phyloP scores from a whole-genome alignment of 768 basidiomycete genomes.

The Lactarius sanguifluus region DNA sequence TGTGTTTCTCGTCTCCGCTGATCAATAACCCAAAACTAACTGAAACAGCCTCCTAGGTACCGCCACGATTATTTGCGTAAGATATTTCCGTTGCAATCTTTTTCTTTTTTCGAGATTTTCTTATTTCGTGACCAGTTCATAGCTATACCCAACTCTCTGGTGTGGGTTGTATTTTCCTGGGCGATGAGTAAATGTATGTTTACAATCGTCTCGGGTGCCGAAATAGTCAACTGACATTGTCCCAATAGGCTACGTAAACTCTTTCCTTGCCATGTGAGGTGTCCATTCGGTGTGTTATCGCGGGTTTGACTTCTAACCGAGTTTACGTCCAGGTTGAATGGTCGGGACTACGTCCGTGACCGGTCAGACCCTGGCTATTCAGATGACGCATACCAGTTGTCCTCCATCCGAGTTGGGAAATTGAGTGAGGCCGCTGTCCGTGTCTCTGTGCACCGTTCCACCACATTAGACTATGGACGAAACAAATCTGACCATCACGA shows the following conservation, averaged over 20 bases:
- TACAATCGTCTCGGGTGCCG: not conserved
- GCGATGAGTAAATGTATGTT: slow-evolving; percentile 50
- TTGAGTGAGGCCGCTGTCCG: not conserved
- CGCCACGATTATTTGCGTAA: slow-evolving; percentile 26
- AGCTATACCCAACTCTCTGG: slow-evolving; percentile 45
- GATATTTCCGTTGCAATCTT: not conserved
- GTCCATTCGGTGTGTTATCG: too few relatives aligned
- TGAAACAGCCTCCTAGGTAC: slow-evolving; percentile 28
- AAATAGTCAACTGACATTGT: slow-evolving; percentile 3
- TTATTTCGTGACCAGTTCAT: slow-evolving; percentile 23
- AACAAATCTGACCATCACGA: not conserved
- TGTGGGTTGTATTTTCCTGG: slow-evolving; percentile 54
- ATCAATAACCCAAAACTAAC: not conserved
- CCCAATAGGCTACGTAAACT: slow-evolving; percentile 50
- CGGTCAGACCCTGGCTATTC: not conserved
- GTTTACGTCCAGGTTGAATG: slow-evolving; percentile 14
- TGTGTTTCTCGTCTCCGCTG: slow-evolving; percentile 5
- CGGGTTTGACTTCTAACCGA: not conserved
- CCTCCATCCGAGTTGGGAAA: not conserved
- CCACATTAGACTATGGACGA: not conserved
- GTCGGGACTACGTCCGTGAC: slow-evolving; percentile 3
- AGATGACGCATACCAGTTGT: not conserved
- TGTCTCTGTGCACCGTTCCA: not conserved
- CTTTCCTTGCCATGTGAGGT: slow-evolving; percentile 50
- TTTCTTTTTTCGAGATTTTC: not conserved